Conservation (phyloP, 2,329 filamentous ascomycete species). For the Trichophyton simii region DNA sequence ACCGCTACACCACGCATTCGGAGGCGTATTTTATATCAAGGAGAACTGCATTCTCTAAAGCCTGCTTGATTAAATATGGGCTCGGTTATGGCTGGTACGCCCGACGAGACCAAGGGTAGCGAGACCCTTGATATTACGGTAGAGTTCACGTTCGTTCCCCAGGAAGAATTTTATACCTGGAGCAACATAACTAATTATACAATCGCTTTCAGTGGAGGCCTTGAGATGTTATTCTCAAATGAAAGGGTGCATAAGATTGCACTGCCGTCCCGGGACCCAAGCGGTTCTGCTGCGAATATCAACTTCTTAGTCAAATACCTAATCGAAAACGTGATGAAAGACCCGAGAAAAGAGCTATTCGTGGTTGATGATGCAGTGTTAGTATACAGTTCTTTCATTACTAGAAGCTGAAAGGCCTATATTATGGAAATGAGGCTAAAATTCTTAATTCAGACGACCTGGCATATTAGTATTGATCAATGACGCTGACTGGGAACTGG, state of each 20-base stretch:
- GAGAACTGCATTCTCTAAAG: neutral
- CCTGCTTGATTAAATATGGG: neutral
- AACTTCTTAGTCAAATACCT: conserved; percentile 67
- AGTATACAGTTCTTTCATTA: conserved; percentile 31
- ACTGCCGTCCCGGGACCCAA: conserved; percentile 50
- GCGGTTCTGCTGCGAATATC: conserved; percentile 54
- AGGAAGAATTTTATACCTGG: neutral
- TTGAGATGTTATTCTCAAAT: conserved; percentile 88
- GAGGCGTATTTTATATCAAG: neutral
- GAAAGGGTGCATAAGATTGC: conserved; percentile 58
- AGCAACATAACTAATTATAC: neutral
- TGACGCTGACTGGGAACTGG: conserved; percentile 95
- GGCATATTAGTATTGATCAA: conserved; percentile 96
- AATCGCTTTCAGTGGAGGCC: conserved; percentile 53
- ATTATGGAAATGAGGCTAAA: conserved; percentile 11
- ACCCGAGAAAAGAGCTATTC: conserved; percentile 76
- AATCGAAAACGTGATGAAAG: conserved; percentile 71
- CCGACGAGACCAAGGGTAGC: neutral
- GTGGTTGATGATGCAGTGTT: conserved; percentile 80
- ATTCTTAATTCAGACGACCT: conserved; percentile 54
- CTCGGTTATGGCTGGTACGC: conserved; percentile 25
- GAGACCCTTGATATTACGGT: conserved; percentile 42
- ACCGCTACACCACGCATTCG: neutral
- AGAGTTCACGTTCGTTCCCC: conserved; percentile 54
- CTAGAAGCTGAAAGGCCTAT: neutral